Base-by-base conservation (phyloP, 2,329 filamentous ascomycete genomes). In the Cladosporium colombiae region DNA sequence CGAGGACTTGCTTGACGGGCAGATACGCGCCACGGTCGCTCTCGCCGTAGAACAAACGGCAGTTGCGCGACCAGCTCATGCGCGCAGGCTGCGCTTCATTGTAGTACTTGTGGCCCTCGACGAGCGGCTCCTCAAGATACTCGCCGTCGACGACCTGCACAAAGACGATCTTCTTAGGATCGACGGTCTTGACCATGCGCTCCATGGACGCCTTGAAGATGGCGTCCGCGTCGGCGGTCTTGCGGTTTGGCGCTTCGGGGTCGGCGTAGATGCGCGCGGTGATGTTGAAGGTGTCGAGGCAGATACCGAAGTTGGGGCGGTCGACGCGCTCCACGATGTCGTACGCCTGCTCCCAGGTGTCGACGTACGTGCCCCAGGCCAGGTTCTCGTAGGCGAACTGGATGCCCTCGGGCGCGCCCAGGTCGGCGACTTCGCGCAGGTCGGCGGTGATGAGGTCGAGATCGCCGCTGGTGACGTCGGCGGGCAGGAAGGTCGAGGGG, bases 1-100 rank as follows among this genome's bases (percentile, higher is more conserved):
- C 77, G 0, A 87, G 81, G 23, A 93, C 84, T 35, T 88, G 82
- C 64, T 82, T 79, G 7, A 89, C 82, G 0, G 91, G 91, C 1
- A 93, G 78, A 72, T 92, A 92, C 0, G 85, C 90, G 0, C 88
- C 88, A 2, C 81, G 77, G 2, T 86, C 78, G 74, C 83, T 77
- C 74, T 89, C 80, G 70, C 90, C 88, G 68, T 89, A 86, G 73
- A 90, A 92, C 3, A 90, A 76, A 21, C 91, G 81, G 68, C 89
- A 91, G 74, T 93, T 93, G 21, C 91, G 80, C 44, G 86, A 91
- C 91, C 91, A 94, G 72, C 85, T 91, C 91, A 94, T 93, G 3
- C 88, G 79, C 2, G 85, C 74, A 18, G 83, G 84, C 75, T 90
- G 88, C 5, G 81, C 82, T 0, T 82, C 75, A 10, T 85, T 79